A percentile compares a stretch with the other conserved stretches of the same genome.
Conservation (phyloP, 441 rosid genomes). For the Breynia disticha region DNA sequence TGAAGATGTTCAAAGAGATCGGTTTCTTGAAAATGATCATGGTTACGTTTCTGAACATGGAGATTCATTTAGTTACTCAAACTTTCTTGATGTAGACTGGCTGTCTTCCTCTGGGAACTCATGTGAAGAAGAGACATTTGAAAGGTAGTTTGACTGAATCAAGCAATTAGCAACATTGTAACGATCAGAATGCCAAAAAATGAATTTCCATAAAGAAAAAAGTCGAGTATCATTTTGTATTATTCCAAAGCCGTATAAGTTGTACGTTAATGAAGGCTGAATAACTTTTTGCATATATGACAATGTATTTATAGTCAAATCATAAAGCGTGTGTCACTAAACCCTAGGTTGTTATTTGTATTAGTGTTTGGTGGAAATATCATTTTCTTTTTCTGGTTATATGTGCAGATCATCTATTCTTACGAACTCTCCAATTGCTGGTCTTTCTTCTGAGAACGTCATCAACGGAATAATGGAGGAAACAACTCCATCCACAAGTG, state of each 20-base stretch:
- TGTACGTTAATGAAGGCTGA: no score
- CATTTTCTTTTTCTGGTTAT: neutral
- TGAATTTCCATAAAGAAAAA: no score
- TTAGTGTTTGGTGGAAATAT: neutral
- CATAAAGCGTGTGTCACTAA: neutral
- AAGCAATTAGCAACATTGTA: neutral
- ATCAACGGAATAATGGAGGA: constrained; percentile 48
- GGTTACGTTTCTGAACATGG: constrained; percentile 46
- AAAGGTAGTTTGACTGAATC: constrained; percentile 39
- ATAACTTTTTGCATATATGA: neutral
- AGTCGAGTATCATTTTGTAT: no score
- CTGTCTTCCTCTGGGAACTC: constrained; percentile 77
- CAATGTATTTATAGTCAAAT: neutral
- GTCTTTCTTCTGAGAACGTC: constrained; percentile 58
- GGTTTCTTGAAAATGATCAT: constrained; percentile 33
- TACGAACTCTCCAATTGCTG: constrained; percentile 33
- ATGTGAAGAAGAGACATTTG: constrained; percentile 60
- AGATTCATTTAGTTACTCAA: constrained; percentile 52
- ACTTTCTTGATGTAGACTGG: constrained; percentile 83
- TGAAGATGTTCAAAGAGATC: constrained; percentile 53
- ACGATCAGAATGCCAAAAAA: no score
- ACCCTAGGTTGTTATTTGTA: no score
- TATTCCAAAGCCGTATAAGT: no score
- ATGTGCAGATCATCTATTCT: constrained; percentile 52
- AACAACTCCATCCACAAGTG: constrained; percentile 49